Conservation (phyloP, 495 filamentous ascomycete species). For the Aspergillus wentii region DNA sequence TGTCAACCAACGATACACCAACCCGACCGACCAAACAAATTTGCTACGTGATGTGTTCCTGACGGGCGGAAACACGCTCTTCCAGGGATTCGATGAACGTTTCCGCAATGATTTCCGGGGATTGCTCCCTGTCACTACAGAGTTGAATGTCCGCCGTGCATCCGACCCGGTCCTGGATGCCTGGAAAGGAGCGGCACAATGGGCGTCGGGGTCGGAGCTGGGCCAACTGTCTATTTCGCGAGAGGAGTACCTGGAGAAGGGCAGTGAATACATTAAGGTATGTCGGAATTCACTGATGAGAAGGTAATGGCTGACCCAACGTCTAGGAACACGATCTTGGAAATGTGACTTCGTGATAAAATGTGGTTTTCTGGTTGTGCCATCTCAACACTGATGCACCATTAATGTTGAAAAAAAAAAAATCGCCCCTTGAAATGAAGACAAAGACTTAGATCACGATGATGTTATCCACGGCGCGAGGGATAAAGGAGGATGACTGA, state of each 20-base stretch:
- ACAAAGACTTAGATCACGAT: too few relatives aligned
- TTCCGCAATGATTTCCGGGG: conserved; percentile 66
- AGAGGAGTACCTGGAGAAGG: conserved; percentile 80
- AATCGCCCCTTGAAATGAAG: too few relatives aligned
- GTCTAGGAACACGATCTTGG: conserved; percentile 75
- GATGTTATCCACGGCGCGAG: too few relatives aligned
- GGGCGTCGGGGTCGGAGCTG: conserved; percentile 47
- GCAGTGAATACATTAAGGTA: conserved; percentile 81
- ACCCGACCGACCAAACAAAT: conserved; percentile 50
- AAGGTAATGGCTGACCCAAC: conserved; percentile 6
- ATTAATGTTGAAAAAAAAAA: too few relatives aligned
- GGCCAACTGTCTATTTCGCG: conserved; percentile 50
- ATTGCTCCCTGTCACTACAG: conserved; percentile 63
- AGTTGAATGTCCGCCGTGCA: conserved; percentile 63
- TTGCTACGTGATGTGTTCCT: conserved; percentile 85
- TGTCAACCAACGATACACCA: conserved; percentile 67
- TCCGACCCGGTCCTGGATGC: conserved; percentile 74
- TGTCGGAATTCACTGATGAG: conserved; percentile 6
- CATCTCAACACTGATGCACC: too few relatives aligned
- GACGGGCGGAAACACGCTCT: conserved; percentile 89
- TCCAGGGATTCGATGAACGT: conserved; percentile 80
- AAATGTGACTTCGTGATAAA: conserved; percentile 49
- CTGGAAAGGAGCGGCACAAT: conserved; percentile 87
- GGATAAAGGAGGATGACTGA: too few relatives aligned
- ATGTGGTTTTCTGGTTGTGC: too few relatives aligned